phyloP scores from a whole-genome alignment of 306 rosid genomes.

The Pyrus betulifolia region DNA sequence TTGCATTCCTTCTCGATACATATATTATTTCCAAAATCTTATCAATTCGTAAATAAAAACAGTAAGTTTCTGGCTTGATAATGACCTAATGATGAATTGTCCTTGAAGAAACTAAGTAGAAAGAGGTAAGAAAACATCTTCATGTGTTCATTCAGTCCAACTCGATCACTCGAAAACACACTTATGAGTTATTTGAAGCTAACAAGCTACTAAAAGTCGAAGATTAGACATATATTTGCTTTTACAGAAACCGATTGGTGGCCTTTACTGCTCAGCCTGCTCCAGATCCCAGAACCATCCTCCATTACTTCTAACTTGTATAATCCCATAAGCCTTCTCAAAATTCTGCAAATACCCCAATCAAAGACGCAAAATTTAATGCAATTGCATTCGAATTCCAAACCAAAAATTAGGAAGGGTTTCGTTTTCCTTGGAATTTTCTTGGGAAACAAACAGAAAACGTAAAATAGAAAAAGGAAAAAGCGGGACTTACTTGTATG shows the following conservation, averaged over 20 bases:
- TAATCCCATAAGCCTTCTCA: background rate
- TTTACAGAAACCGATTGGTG: constrained; percentile 6
- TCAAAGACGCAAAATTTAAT: background rate
- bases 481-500: background rate
- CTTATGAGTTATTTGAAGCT: background rate
- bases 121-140: background rate
- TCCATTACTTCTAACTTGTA: constrained; percentile 30
- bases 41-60: background rate
- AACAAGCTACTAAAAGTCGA: background rate
- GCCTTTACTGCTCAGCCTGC: constrained; percentile 19
- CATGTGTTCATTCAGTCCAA: background rate
- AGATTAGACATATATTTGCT: background rate
- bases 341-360: constrained; percentile 5
- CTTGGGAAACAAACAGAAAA: background rate
- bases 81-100: too few relatives aligned
- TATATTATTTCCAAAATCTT: background rate
- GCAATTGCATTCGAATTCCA: too few relatives aligned
- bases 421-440: background rate
- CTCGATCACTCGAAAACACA: background rate
- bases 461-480: background rate
- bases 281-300: constrained; percentile 20
- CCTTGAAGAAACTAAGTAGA: too few relatives aligned
- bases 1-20: background rate
- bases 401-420: too few relatives aligned
- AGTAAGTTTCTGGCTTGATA: background rate